Evolutionary conservation across 2,329 filamentous ascomycete species (phyloP), one percentile per base, ranked within the genome.

Genomic region (Cyanodermella asteris): DNA sequence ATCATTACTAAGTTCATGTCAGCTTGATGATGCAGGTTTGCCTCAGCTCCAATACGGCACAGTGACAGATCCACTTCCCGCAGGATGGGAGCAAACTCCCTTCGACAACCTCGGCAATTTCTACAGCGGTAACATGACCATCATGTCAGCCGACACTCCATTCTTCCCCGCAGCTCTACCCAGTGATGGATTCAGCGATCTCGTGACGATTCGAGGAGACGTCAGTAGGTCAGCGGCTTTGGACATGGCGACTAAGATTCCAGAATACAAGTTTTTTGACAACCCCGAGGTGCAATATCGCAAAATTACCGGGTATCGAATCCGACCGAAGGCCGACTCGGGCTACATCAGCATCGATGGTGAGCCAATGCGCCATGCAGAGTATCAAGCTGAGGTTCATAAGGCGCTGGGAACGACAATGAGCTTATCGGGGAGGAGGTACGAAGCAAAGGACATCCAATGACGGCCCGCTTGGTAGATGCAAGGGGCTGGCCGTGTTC

Each of bases 311-410:
- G 87, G 73, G 1, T 93, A 87, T 44, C 64, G 87, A 20, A 72
- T 97, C 33, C 71, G 72, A 4, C 87, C 87, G 0, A 68, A 65
- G 26, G 52, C 72, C 33, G 61, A 71, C 38, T 54, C 64, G 19
- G 61, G 71, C 33, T 87, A 76, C 45, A 90, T 97, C 44, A 90
- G 80, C 44, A 80, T 97, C 35, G 87, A 94, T 41, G 87, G 87
- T 18, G 87, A 97, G 50, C 62, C 64, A 27, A 59, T 91, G 3
- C 75, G 80, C 0, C 94, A 91, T 44, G 72, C 72, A 38, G 74
- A 78, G 0, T 90, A 93, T 43, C 87, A 97, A 53, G 78, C 72
- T 3, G 87, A 97, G 50, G 61, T 93, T 5, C 80, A 93, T 45
- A 63, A 56, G 26, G 75, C 73, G 0, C 55, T 97, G 13, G 87